Base-by-base conservation (phyloP, 2,329 filamentous ascomycete genomes). In the Exophiala spinifera region DNA sequence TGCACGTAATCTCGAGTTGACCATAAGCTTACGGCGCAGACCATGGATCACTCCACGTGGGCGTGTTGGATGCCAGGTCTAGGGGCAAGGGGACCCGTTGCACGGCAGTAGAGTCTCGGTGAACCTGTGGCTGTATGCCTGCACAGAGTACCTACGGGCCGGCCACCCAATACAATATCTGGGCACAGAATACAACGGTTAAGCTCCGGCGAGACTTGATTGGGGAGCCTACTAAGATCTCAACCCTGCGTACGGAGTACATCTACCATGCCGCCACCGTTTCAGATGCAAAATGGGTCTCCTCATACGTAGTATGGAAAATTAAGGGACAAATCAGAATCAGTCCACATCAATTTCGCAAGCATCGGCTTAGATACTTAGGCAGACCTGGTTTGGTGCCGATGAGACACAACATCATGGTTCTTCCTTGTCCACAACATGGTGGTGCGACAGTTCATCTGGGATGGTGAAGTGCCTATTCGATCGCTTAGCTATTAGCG, bases 361-460 rank as follows among this genome's bases (percentile, higher is more conserved):
- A 31, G 19, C 2, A 34, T 31, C 36, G 17, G 36, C 34, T 15
- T n/a, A 23, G n/a, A 45, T 37, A n/a, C 42, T 36, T 40, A 23
- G 14, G 31, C n/a, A 20, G 34, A 36, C 42, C 45, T 36, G 13
- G 10, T 20, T 47, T 13, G 39, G 17, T n/a, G 11, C 10, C 14
- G 20, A 36, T 42, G 50, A 46, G 23, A 21, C 42, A 19, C 10
- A 36, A 13, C 11, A 14, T 37, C 49, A 46, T 46, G 49, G 42
- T 45, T 8, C 13, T 36, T 49, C 45, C 34, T 19, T 37, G 46
- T 21, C 34, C 23, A 25, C 34, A 43, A 42, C 37, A 33, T 44
- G 39, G 39, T 57, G 54, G 54, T 57, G 54, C 45, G 54, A 57
- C 54, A 53, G 11, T 31, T 31, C 7, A 33, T n/a, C 7, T 21